Evolutionary conservation across 768 basidiomycete species (phyloP).

Genomic region (Lactifluus echinatus): DNA sequence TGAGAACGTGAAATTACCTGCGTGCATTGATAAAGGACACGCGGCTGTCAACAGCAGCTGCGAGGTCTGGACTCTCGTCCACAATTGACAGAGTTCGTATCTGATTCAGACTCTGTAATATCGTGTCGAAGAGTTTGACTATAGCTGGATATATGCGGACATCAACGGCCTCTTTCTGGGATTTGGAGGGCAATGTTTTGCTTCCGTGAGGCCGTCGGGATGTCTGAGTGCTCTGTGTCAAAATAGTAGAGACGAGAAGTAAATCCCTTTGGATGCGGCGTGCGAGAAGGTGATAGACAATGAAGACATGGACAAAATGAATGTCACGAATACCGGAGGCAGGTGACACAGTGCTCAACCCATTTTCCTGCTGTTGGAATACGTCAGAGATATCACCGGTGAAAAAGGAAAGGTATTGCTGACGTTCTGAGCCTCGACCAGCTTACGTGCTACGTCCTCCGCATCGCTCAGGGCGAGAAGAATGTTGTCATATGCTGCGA

Average conservation of each 20-base stretch:
- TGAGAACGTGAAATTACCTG: conserved; percentile 37
- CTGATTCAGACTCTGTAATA: conserved; percentile 76
- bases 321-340: conserved; percentile 56
- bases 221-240: conserved; percentile 31
- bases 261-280: conserved; percentile 86
- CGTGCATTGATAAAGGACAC: conserved; percentile 66
- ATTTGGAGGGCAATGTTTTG: conserved; percentile 22
- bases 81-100: conserved; percentile 78
- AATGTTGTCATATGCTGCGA: conserved; percentile 83
- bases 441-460: conserved; percentile 71
- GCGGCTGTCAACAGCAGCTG: conserved; percentile 68
- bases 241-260: conserved; percentile 60
- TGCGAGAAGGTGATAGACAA: conserved; percentile 80
- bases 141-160: conserved; percentile 74
- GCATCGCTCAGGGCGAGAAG: conserved; percentile 83
- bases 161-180: conserved; percentile 47
- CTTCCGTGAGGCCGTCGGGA: conserved; percentile 21
- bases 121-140: conserved; percentile 80
- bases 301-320: conserved; percentile 78
- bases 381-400: neutral
- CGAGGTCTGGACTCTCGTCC: conserved; percentile 80
- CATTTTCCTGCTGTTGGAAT: conserved; percentile 29
- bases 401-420: conserved; percentile 13
- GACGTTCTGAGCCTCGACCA: conserved; percentile 82
- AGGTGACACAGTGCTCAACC: conserved; percentile 32